Evolutionary conservation across 2,329 filamentous ascomycete genomes (phyloP), one percentile per base, ranked within the genome.

Genomic region (Colletotrichum aenigma): DNA sequence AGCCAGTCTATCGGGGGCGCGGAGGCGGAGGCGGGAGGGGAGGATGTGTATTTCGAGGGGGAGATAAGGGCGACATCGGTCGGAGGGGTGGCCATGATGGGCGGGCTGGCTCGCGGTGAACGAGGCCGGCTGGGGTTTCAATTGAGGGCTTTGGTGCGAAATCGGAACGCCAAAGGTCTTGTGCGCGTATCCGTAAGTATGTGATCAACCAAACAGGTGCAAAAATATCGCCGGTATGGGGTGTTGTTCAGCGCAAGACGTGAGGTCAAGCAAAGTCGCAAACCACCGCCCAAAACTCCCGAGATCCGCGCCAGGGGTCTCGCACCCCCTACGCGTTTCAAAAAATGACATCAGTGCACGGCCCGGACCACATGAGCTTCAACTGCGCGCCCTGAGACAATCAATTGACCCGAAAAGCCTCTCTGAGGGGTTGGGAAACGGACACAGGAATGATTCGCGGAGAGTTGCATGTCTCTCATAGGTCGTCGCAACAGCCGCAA

Each of bases 1-100:
- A 95, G 89, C 89, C 90, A 94, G 73, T 88, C 84, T 30, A 91
- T 83, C 4, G 89, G 81, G 6, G 92, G 92, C 2, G 86, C 78
- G 16, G 81, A 76, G 52, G 77, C 72, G 3, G 81, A 76, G 48
- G 77, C 74, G 3, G 79, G 71, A 30, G 77, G 77, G 28, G 81
- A 77, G 52, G 80, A 9, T 55, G 83, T 75, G 80, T 91, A 91
- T 79, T 88, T 89, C 68, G 88, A 89, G 2, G 91, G 91, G 10
- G 84, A 74, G 48, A 68, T 72, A 61, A 79, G 78, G 56, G 34
- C 58, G 16, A 77, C 70, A 24, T 13, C 62, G 36, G 77, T 70
- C 15, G 64, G 68, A 13, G 76, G 69, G 26, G 76, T 64, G 9
- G 76, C 69, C 77, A 78, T 78, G 61, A 12, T 55, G 43, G 30